Evolutionary conservation across 768 basidiomycete genomes (phyloP).

Genomic region (Rhizopogon sp.): DNA sequence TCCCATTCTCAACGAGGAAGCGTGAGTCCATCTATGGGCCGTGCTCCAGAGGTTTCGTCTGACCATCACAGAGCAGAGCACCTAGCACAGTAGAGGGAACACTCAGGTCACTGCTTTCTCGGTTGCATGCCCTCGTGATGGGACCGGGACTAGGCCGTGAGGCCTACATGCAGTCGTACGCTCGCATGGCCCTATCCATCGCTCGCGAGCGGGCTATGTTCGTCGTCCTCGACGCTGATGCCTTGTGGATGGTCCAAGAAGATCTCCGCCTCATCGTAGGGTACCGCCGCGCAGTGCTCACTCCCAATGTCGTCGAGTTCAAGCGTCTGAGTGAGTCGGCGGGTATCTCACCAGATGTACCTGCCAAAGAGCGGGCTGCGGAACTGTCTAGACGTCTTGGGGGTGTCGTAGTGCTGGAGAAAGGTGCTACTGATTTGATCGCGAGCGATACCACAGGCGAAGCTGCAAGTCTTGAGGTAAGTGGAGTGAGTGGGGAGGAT

Average conservation of each 20-base stretch:
- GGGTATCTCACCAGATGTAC: constrained; percentile 54
- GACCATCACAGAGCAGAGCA: constrained; percentile 31
- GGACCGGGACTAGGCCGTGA: constrained; percentile 95
- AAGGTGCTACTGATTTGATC: constrained; percentile 80
- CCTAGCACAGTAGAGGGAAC: constrained; percentile 42
- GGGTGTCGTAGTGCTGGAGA: constrained; percentile 87
- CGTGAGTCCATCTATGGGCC: constrained; percentile 35
- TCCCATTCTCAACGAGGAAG: constrained; percentile 73
- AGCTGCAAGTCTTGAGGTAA: constrained; percentile 39
- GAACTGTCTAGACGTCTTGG: constrained; percentile 72
- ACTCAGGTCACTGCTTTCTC: constrained; percentile 66
- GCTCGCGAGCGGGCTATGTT: constrained; percentile 77
- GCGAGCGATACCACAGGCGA: constrained; percentile 67
- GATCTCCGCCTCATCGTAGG: constrained; percentile 73
- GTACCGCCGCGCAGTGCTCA: constrained; percentile 83
- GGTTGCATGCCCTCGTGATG: constrained; percentile 89
- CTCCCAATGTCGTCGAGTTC: constrained; percentile 95
- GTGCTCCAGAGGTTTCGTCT: too few species aligned
- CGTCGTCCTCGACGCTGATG: constrained; percentile 93
- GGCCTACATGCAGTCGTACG: constrained; percentile 82
- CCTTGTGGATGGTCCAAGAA: constrained; percentile 76
- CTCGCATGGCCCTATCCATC: constrained; percentile 67
- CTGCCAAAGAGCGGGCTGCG: constrained; percentile 53
- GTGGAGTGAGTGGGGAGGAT: constrained; percentile 38
- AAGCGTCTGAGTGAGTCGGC: constrained; percentile 72